Base-by-base conservation (phyloP, 2,329 filamentous ascomycete species). In the Dendrostoma leiphaemia region DNA sequence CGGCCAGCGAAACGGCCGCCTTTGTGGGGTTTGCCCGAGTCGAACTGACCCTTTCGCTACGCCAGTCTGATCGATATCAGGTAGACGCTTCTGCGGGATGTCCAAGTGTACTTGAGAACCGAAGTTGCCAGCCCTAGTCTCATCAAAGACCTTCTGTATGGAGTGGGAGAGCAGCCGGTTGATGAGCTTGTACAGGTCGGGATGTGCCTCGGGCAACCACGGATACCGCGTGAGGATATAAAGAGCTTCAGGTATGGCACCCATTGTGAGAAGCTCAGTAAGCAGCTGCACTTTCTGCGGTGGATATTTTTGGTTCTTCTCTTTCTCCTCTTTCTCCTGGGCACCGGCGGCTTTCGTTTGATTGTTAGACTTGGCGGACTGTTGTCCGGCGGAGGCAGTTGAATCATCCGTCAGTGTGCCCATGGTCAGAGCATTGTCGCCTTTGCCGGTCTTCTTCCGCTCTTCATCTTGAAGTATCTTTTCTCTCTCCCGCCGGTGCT, bases 161-260 rank as follows among this genome's bases (percentile, higher is more conserved):
- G 86, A 93, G 60, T 94, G 84, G 61, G 91, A 85, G 3, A 96
- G 76, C 26, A 99, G 88, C 32, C 95, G 90, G 69, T 96, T 89
- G 48, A 97, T 82, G 51, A 80, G 86, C 29, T 89, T 85, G 3
- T 90, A 82, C 10, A 97, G 79, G 43, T 96, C 90, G 1, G 90
- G 86, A 60, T 90, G 93, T 4, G 86, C 83, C 55, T 97, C 91
- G 10, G 91, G 82, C 45, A 99, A 81, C 92, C 94, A 99, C 13
- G 91, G 90, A 63, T 96, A 96, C 51, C 89, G 87, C 31, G 93
- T 93, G 7, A 70, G 81, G 52, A 99, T 90, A 69, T 93, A 97
- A 1, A 99, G 78, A 1, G 94, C 86, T 71, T 99, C 94, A 0
- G 94, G 94, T 31, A 99, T 79, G 26, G 94, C 93, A 37, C 95